phyloP scores from a whole-genome alignment of 768 basidiomycete genomes.

The Amanita thiersii region DNA sequence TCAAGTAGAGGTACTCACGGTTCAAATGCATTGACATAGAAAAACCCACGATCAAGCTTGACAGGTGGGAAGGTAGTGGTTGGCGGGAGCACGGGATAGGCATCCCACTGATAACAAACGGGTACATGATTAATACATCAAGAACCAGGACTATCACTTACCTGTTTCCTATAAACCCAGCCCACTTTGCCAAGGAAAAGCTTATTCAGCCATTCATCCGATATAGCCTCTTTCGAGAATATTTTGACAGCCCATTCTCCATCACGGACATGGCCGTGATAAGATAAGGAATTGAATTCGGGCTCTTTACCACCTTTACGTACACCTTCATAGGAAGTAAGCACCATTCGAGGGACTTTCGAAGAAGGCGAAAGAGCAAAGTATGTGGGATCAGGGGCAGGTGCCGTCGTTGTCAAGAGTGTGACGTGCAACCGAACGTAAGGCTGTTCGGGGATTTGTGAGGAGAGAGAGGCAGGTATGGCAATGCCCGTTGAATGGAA shows the following conservation, averaged over 20 bases:
- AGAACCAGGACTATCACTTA: constrained; percentile 16
- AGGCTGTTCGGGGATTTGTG: constrained; percentile 56
- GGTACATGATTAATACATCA: not conserved
- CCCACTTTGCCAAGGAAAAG: constrained; percentile 62
- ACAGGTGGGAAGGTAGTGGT: constrained; percentile 66
- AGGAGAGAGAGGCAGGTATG: constrained; percentile 38
- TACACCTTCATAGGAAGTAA: constrained; percentile 65
- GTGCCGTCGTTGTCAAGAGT: constrained; percentile 69
- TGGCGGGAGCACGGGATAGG: constrained; percentile 69
- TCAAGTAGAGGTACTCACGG: constrained; percentile 42
- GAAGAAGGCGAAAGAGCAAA: constrained; percentile 47
- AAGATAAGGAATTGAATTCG: constrained; percentile 83
- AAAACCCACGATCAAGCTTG: constrained; percentile 69
- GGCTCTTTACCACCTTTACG: constrained; percentile 50
- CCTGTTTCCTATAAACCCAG: constrained; percentile 82
- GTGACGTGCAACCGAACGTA: constrained; percentile 89
- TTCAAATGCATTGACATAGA: constrained; percentile 91
- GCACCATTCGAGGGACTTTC: constrained; percentile 50
- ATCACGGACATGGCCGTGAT: constrained; percentile 53
- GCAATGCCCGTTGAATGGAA: constrained; percentile 61
- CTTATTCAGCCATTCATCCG: constrained; percentile 60
- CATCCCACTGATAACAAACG: constrained; percentile 55
- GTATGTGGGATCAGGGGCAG: constrained; percentile 53
- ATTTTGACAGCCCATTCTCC: constrained; percentile 80
- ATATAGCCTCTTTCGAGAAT: constrained; percentile 60